These are phyloP conservation scores for Aspergillus ibericus DNA, from an alignment of 2,329 filamentous ascomycete genomes.

Conservation along the genomic window DNA sequence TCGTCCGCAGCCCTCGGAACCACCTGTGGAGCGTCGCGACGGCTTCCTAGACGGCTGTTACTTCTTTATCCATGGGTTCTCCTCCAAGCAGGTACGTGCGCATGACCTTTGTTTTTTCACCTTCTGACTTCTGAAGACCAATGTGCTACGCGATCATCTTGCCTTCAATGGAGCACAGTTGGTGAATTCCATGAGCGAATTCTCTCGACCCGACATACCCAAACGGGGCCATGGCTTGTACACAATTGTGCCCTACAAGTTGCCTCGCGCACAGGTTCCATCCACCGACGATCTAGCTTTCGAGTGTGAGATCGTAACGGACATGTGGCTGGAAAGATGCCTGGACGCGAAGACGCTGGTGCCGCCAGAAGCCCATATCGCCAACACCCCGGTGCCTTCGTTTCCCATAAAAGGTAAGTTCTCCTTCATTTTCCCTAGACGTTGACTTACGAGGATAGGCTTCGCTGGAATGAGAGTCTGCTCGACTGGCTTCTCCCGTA, in stretches of 20 bases:
- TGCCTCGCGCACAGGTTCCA: constrained; percentile 33
- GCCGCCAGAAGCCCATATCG: constrained; percentile 66
- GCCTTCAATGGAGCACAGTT: constrained; percentile 43
- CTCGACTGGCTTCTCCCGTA: constrained; percentile 77
- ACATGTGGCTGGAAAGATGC: constrained; percentile 92
- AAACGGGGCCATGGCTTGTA: constrained; percentile 37
- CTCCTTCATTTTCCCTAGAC: neutral
- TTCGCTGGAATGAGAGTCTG: constrained; percentile 72
- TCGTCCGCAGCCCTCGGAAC: constrained; percentile 18
- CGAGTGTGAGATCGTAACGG: constrained; percentile 64
- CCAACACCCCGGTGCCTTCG: constrained; percentile 72
- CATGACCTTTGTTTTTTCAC: constrained; percentile 1
- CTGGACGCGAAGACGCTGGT: constrained; percentile 73
- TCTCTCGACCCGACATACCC: constrained; percentile 34
- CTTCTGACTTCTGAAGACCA: constrained; percentile 27
- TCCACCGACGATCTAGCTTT: constrained; percentile 42
- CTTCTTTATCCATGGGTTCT: constrained; percentile 64
- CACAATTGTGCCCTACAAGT: constrained; percentile 43
- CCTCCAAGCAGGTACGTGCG: constrained; percentile 51
- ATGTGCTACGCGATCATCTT: constrained; percentile 43
- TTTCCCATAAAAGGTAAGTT: constrained; percentile 62
- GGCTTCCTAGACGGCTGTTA: constrained; percentile 56
- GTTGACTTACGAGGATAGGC: constrained; percentile 40
- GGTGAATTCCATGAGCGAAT: constrained; percentile 34
- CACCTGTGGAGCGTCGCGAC: constrained; percentile 33